Evolutionary conservation across 768 basidiomycete species (phyloP).

Genomic region (Austroboletus festivus): DNA sequence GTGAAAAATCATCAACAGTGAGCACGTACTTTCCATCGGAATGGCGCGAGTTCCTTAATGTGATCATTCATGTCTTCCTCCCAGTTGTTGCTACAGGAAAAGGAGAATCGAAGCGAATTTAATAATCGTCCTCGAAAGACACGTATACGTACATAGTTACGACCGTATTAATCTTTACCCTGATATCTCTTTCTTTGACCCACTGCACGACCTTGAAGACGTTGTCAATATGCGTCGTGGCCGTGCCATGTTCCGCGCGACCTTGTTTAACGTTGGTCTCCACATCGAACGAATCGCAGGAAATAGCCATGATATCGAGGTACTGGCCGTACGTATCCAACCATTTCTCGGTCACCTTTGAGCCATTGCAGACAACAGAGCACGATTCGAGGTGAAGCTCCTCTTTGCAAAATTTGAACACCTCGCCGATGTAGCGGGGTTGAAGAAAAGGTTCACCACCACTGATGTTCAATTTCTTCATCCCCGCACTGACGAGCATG

Average conservation of each 20-base stretch:
- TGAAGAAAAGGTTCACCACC: constrained; percentile 39
- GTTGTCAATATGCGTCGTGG: constrained; percentile 29
- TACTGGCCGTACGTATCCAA: constrained; percentile 37
- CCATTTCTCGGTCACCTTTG: constrained; percentile 43
- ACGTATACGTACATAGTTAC: constrained; percentile 25
- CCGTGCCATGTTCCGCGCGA: constrained; percentile 30
- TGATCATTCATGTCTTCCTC: constrained; percentile 40
- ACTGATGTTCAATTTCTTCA: constrained; percentile 37
- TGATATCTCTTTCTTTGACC: constrained; percentile 35
- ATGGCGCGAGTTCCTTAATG: constrained; percentile 32
- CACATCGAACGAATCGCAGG: constrained; percentile 38
- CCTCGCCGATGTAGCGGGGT: constrained; percentile 36
- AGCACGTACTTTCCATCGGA: constrained; percentile 38
- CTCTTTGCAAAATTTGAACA: constrained; percentile 38
- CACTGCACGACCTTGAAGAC: constrained; percentile 37
- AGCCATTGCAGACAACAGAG: constrained; percentile 35
- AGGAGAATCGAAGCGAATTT: neutral
- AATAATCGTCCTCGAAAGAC: neutral
- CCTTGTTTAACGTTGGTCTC: constrained; percentile 37
- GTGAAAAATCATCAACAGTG: neutral
- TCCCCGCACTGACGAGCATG: constrained; percentile 31
- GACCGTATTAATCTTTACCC: constrained; percentile 37
- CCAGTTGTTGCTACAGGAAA: constrained; percentile 32
- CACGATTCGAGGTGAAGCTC: constrained; percentile 36
- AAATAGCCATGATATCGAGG: constrained; percentile 41